Conservation (phyloP, 2,329 filamentous ascomycete species). For the Penicillium psychrosexuale region DNA sequence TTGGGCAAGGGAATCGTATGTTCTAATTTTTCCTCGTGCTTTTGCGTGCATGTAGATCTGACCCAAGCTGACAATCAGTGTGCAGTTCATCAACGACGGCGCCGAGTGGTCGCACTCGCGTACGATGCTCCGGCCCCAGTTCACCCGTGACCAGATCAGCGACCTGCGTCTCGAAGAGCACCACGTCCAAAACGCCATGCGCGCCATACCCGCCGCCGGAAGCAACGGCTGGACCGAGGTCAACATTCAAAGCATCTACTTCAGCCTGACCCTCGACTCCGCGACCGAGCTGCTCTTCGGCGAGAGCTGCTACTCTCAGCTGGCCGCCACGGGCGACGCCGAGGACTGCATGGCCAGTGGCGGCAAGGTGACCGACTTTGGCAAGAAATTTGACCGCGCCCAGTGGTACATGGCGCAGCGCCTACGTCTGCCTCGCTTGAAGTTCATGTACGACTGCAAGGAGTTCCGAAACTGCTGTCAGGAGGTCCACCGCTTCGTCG, state of each 20-base stretch:
- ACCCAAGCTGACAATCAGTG: background rate
- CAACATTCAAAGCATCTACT: constrained; percentile 74
- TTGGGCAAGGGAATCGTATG: constrained; percentile 47
- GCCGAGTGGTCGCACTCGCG: constrained; percentile 73
- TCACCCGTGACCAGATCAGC: constrained; percentile 77
- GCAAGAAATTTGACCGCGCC: constrained; percentile 33
- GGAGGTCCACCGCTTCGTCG: constrained; percentile 45
- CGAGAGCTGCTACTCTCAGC: constrained; percentile 61
- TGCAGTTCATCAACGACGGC: constrained; percentile 65
- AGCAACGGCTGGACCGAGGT: constrained; percentile 51
- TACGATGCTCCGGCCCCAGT: constrained; percentile 81
- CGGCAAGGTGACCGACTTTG: too few relatives aligned
- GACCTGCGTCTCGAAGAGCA: constrained; percentile 78
- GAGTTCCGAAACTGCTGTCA: constrained; percentile 27
- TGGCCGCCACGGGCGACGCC: constrained; percentile 39
- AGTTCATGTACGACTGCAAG: too few relatives aligned
- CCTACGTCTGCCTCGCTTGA: too few relatives aligned
- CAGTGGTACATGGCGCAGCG: too few relatives aligned
- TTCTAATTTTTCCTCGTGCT: constrained; percentile 4
- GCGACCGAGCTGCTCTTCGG: constrained; percentile 86
- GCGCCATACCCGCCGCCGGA: constrained; percentile 61
- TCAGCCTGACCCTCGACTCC: constrained; percentile 79
- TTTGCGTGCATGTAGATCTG: too few relatives aligned
- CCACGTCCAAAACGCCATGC: constrained; percentile 72
- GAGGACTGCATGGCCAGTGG: constrained; percentile 42